phyloP scores from a whole-genome alignment of 345 rosid genomes.

The Murraya paniculata region DNA sequence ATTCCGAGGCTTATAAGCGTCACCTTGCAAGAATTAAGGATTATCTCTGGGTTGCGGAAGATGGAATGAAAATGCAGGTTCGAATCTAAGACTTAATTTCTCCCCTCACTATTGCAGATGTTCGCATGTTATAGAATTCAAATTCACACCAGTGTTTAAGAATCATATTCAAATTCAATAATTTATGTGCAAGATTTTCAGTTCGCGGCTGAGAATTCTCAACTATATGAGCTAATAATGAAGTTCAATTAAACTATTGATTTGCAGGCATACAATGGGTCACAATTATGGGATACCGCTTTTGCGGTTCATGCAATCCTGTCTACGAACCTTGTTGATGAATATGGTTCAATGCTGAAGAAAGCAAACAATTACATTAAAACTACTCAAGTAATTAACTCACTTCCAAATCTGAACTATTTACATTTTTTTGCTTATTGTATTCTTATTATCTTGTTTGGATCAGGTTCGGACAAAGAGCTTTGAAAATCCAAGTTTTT shows the following conservation, averaged over 20 bases:
- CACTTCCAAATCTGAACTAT: not conserved
- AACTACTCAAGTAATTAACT: constrained; percentile 42
- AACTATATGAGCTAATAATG: too few species aligned
- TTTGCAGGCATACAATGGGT: constrained; percentile 62
- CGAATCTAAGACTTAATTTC: not conserved
- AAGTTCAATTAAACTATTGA: not conserved
- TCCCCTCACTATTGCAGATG: not conserved
- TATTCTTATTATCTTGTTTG: not conserved
- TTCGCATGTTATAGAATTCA: not conserved
- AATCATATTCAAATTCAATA: not conserved
- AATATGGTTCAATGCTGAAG: constrained; percentile 44
- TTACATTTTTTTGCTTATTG: not conserved
- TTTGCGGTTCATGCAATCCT: constrained; percentile 61
- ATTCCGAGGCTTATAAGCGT: constrained; percentile 42
- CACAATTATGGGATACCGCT: constrained; percentile 65
- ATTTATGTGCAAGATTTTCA: not conserved
- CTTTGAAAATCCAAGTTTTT: constrained; percentile 21
- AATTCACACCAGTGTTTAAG: too few species aligned
- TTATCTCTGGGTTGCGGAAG: constrained; percentile 58
- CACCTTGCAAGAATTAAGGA: constrained; percentile 56
- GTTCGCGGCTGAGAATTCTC: not conserved
- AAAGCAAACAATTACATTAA: constrained; percentile 61
- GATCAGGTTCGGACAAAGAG: constrained; percentile 37
- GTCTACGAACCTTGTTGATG: constrained; percentile 44
- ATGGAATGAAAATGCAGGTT: constrained; percentile 71